Evolutionary conservation across 2,329 filamentous ascomycete species (phyloP).

Genomic region (Xylariaceae sp.): DNA sequence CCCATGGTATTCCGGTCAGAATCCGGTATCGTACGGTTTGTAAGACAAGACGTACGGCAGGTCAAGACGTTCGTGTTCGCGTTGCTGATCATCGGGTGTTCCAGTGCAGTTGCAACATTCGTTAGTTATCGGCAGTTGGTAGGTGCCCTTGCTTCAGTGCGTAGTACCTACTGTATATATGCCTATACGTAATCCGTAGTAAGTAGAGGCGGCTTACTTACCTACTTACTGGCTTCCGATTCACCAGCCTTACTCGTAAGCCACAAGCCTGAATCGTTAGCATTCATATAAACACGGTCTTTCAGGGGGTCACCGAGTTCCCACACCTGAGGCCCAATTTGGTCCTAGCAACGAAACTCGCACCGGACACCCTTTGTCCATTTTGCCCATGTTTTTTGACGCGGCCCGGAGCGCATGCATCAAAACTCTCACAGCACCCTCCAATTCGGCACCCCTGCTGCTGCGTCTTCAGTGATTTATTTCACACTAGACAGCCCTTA

Average conservation of each 20-base stretch:
- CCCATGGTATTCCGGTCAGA: too few relatives aligned
- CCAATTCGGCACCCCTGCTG: too few relatives aligned
- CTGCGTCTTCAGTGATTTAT: too few relatives aligned
- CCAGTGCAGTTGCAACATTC: too few relatives aligned
- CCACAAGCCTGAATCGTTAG: conserved; percentile 5
- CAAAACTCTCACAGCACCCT: neutral
- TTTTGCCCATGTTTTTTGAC: neutral
- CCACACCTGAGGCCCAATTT: neutral
- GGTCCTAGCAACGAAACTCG: neutral
- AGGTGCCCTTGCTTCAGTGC: neutral
- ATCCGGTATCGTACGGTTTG: too few relatives aligned
- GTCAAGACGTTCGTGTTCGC: neutral
- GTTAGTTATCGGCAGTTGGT: too few relatives aligned
- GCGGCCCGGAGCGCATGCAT: neutral
- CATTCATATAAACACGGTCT: conserved; percentile 16
- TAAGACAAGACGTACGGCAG: neutral
- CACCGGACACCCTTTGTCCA: neutral
- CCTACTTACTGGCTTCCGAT: neutral
- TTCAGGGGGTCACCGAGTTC: conserved; percentile 9
- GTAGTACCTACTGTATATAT: neutral
- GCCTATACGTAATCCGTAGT: neutral
- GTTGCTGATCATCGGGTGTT: neutral
- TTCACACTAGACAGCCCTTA: neutral
- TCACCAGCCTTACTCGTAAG: neutral
- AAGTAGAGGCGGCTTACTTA: neutral